A percentile compares a stretch with the other conserved stretches of the same genome.
phyloP scores from a whole-genome alignment of 768 basidiomycete genomes.

The Pleurotus tuoliensis region DNA sequence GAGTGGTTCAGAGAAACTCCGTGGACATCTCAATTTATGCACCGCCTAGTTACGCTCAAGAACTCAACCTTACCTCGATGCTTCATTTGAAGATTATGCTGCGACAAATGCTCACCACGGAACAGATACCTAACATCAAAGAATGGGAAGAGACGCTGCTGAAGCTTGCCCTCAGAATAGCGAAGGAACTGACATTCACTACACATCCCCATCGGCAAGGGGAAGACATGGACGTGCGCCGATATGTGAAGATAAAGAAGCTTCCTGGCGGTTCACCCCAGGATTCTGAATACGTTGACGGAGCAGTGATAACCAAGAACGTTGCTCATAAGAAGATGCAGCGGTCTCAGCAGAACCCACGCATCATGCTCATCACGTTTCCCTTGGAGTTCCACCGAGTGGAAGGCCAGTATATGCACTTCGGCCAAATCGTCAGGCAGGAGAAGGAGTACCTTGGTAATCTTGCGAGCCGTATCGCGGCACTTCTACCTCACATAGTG shows the following conservation, averaged over 20 bases:
- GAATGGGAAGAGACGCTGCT: constrained; percentile 90
- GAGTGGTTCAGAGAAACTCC: constrained; percentile 26
- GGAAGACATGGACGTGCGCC: constrained; percentile 91
- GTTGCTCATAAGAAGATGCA: constrained; percentile 96
- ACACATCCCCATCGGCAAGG: constrained; percentile 68
- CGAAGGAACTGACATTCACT: constrained; percentile 80
- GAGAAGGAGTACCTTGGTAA: constrained; percentile 92
- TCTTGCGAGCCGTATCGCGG: constrained; percentile 85
- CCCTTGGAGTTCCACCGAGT: constrained; percentile 91
- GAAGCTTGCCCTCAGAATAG: constrained; percentile 79
- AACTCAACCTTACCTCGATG: constrained; percentile 84
- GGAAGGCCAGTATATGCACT: constrained; percentile 89
- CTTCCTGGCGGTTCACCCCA: constrained; percentile 89
- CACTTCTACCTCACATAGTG: constrained; percentile 86
- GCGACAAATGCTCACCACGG: constrained; percentile 82
- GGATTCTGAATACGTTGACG: constrained; percentile 96
- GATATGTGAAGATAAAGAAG: constrained; percentile 98
- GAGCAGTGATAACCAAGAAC: constrained; percentile 97
- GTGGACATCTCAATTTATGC: constrained; percentile 7
- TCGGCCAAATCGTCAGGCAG: constrained; percentile 86
- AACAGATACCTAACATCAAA: constrained; percentile 72
- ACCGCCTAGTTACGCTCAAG: constrained; percentile 65
- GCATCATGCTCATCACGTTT: constrained; percentile 95
- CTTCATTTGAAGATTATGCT: constrained; percentile 88
- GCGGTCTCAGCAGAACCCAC: constrained; percentile 74